phyloP scores from a whole-genome alignment of 1,284 basidiomycete genomes.

The Gomphus bonarii region DNA sequence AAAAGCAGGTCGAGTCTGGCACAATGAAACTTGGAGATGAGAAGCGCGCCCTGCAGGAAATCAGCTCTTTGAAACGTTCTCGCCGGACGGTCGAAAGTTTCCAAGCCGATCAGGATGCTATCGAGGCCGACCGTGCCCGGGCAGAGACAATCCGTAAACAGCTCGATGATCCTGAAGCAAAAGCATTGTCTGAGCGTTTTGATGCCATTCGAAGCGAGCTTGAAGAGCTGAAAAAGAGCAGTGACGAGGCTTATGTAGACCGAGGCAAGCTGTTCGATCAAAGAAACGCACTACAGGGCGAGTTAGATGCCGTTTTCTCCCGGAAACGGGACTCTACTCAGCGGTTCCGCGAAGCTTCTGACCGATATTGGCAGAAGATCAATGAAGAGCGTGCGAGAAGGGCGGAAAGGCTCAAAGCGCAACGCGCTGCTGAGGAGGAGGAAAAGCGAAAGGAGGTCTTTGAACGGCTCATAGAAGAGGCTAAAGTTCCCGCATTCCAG shows the following conservation, averaged over 20 bases:
- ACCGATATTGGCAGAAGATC: constrained; percentile 72
- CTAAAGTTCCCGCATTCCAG: constrained; percentile 84
- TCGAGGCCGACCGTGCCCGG: constrained; percentile 70
- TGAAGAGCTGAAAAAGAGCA: constrained; percentile 77
- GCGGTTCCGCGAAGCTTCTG: constrained; percentile 72
- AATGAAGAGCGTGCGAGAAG: constrained; percentile 80
- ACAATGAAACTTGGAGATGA: constrained; percentile 91
- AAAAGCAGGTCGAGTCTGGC: constrained; percentile 88
- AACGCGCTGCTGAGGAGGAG: constrained; percentile 78
- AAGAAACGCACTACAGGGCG: constrained; percentile 63
- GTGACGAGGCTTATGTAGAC: constrained; percentile 77
- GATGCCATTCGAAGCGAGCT: constrained; percentile 82
- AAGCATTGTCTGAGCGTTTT: constrained; percentile 75
- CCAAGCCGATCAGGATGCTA: constrained; percentile 66
- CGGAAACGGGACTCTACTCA: constrained; percentile 70
- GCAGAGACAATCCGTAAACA: constrained; percentile 79
- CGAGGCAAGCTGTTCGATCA: constrained; percentile 85
- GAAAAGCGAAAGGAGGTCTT: constrained; percentile 78
- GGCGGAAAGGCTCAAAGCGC: constrained; percentile 68
- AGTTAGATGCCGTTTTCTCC: constrained; percentile 67
- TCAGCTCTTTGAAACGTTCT: constrained; percentile 60
- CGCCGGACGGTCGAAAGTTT: constrained; percentile 72
- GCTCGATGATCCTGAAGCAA: constrained; percentile 87
- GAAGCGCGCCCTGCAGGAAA: constrained; percentile 89
- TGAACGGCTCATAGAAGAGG: constrained; percentile 82